Evolutionary conservation across 2,329 filamentous ascomycete genomes (phyloP).

Genomic region (Juglanconis juglandina): DNA sequence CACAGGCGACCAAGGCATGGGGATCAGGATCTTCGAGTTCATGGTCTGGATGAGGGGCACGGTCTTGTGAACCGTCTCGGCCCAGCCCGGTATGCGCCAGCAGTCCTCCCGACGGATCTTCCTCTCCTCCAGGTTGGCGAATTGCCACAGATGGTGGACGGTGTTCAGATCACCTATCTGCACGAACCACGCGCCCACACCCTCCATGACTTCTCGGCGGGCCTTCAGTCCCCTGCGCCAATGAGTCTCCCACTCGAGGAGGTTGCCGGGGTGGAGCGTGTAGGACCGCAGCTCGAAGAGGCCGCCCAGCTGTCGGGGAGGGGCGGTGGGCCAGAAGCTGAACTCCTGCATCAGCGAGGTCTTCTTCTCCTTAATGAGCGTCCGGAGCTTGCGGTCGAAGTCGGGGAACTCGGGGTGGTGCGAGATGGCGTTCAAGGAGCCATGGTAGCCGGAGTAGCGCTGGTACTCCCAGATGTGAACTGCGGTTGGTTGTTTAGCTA

Average conservation of each 20-base stretch:
- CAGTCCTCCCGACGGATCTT: constrained; percentile 88
- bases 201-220: constrained; percentile 95
- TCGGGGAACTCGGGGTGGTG: constrained; percentile 77
- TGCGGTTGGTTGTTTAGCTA: constrained; percentile 34
- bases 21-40: constrained; percentile 89
- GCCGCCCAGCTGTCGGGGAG: constrained; percentile 84
- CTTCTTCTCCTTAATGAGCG: constrained; percentile 78
- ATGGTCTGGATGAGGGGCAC: constrained; percentile 95
- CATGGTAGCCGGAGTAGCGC: constrained; percentile 92
- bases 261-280: constrained; percentile 89
- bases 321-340: constrained; percentile 96
- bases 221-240: constrained; percentile 92
- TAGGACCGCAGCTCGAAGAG: constrained; percentile 96
- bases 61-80: constrained; percentile 96
- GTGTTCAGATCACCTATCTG: constrained; percentile 97
- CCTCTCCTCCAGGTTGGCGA: constrained; percentile 92
- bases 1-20: constrained; percentile 95
- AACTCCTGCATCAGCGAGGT: constrained; percentile 98
- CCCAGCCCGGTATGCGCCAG: constrained; percentile 94
- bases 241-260: constrained; percentile 98
- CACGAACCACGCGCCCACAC: constrained; percentile 96
- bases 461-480: constrained; percentile 99
- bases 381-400: constrained; percentile 81
- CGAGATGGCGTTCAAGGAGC: constrained; percentile 81
- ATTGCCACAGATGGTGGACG: constrained; percentile 98